Percentiles rank a stretch among this genome's conserved stretches.
phyloP scores from a whole-genome alignment of 2,329 filamentous ascomycete species.

The Dothideomycetes sp. region DNA sequence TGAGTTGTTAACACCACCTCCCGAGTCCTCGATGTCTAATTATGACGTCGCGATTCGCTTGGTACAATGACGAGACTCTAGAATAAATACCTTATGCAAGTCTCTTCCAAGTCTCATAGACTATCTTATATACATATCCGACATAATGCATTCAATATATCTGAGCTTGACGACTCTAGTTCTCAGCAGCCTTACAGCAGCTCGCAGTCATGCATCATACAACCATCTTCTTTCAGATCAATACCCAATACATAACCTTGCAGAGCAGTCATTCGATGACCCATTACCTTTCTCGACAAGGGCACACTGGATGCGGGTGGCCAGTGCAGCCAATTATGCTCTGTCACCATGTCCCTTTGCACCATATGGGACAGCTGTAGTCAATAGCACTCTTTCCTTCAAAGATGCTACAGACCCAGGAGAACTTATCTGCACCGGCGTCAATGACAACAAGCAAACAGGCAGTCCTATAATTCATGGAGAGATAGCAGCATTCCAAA shows the following conservation, averaged over 20 bases:
- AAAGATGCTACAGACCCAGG: slow-evolving; percentile 28
- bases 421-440: slow-evolving; percentile 42
- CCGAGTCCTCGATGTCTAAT: too few relatives aligned
- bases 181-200: background rate
- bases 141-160: too few relatives aligned
- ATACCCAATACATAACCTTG: background rate
- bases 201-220: background rate
- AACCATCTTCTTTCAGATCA: background rate
- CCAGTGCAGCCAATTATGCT: slow-evolving; percentile 36
- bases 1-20: too few relatives aligned
- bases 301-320: slow-evolving; percentile 45
- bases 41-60: too few relatives aligned
- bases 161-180: too few relatives aligned
- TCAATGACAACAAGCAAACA: slow-evolving; percentile 35
- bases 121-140: too few relatives aligned
- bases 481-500: slow-evolving; percentile 47
- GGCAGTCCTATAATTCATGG: slow-evolving; percentile 49
- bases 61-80: too few relatives aligned
- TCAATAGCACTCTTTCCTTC: slow-evolving; percentile 42
- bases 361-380: slow-evolving; percentile 46
- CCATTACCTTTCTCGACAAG: slow-evolving; percentile 23
- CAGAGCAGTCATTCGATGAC: background rate
- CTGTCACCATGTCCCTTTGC: slow-evolving; percentile 43
- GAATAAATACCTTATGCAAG: too few relatives aligned
- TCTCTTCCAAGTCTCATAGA: too few relatives aligned